Percentiles rank a stretch among this genome's conserved stretches.
phyloP scores from a whole-genome alignment of 257 asterid genomes.

The Avicennia marina region DNA sequence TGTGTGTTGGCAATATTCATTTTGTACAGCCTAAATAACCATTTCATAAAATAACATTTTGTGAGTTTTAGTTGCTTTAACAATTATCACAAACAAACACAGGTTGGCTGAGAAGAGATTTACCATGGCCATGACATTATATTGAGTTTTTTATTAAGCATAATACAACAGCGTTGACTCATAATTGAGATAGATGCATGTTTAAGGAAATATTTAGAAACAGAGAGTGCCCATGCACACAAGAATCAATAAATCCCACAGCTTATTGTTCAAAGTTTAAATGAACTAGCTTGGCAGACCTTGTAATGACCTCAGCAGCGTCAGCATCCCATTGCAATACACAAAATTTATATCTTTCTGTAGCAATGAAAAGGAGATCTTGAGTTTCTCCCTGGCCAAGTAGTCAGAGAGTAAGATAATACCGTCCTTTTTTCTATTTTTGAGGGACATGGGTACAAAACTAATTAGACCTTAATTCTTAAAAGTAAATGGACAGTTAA shows the following conservation, averaged over 20 bases:
- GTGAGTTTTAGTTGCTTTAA: too few species aligned
- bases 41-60: too few species aligned
- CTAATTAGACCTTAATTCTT: not conserved
- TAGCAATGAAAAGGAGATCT: constrained; percentile 69
- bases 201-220: not conserved
- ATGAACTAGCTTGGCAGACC: constrained; percentile 27
- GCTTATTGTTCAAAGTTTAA: not conserved
- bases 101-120: too few species aligned
- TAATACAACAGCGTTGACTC: too few species aligned
- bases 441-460: not conserved
- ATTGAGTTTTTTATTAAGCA: too few species aligned
- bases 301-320: constrained; percentile 56
- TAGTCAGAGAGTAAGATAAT: not conserved
- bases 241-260: not conserved
- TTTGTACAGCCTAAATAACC: too few species aligned
- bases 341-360: constrained; percentile 73
- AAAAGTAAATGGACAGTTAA: too few species aligned
- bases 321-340: constrained; percentile 77
- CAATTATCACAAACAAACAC: too few species aligned
- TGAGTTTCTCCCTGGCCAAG: constrained; percentile 63
- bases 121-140: too few species aligned
- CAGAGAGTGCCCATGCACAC: not conserved
- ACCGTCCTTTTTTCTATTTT: not conserved
- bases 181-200: not conserved
- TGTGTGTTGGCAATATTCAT: too few species aligned